Evolutionary conservation across 345 rosid genomes (phyloP).

Genomic region (Pugionium cornutum): DNA sequence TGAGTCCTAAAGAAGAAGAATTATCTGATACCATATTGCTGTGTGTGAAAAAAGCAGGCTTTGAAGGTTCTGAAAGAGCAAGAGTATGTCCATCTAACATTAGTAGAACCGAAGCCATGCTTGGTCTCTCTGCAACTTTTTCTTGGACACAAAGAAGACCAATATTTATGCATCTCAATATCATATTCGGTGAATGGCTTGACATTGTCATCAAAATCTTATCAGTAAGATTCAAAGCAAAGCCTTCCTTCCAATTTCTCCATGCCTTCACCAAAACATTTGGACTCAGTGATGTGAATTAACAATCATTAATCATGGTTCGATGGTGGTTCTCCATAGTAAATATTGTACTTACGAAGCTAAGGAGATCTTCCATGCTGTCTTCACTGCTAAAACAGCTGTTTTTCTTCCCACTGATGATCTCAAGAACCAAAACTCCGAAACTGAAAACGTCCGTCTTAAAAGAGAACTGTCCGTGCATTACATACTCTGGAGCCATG

Average conservation of each 20-base stretch:
- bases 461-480: constrained; percentile 49
- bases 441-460: constrained; percentile 65
- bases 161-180: constrained; percentile 58
- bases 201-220: constrained; percentile 37
- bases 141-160: constrained; percentile 73
- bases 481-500: constrained; percentile 61
- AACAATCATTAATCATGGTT: background rate
- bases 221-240: constrained; percentile 44
- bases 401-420: constrained; percentile 50
- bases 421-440: constrained; percentile 60
- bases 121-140: constrained; percentile 50
- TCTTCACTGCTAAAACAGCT: constrained; percentile 29
- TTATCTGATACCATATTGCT: constrained; percentile 15
- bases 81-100: constrained; percentile 46
- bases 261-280: constrained; percentile 48
- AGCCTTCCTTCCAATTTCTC: constrained; percentile 58
- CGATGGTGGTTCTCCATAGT: background rate
- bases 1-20: constrained; percentile 34
- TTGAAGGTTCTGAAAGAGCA: constrained; percentile 47
- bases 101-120: constrained; percentile 49
- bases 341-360: constrained; percentile 42
- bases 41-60: constrained; percentile 46
- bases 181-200: constrained; percentile 38
- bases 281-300: background rate
- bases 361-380: constrained; percentile 40